Evolutionary conservation across 352 stramenopile genomes (phyloP).

Genomic region (Phytophthora litchii): DNA sequence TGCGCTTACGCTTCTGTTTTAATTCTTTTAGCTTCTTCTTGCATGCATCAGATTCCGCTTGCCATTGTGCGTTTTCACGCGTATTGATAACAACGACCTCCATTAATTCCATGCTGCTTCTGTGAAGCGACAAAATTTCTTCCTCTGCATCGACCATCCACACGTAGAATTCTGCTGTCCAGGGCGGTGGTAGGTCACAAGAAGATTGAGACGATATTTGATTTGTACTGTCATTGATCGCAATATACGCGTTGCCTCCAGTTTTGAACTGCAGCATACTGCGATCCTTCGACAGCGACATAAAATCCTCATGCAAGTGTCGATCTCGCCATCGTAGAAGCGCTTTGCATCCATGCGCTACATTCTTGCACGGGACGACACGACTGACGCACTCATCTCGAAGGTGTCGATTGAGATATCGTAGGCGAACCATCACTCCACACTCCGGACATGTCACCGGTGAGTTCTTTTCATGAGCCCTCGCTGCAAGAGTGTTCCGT

Average conservation of each 20-base stretch:
- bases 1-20: constrained; percentile 45
- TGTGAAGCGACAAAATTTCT: constrained; percentile 60
- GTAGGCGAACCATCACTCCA: constrained; percentile 41
- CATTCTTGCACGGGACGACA: constrained; percentile 74
- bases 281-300: constrained; percentile 45
- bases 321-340: constrained; percentile 69
- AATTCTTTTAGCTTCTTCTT: constrained; percentile 60
- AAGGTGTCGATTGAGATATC: constrained; percentile 47
- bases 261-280: constrained; percentile 61
- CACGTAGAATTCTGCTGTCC: constrained; percentile 74
- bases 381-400: constrained; percentile 62
- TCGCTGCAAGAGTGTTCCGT: constrained; percentile 56
- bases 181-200: constrained; percentile 59
- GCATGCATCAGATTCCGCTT: constrained; percentile 46
- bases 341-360: constrained; percentile 61
- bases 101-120: constrained; percentile 40
- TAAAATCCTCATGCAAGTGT: constrained; percentile 71
- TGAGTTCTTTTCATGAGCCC: constrained; percentile 55
- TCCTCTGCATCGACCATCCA: constrained; percentile 57
- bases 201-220: constrained; percentile 2
- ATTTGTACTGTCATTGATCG: constrained; percentile 31
- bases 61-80: constrained; percentile 48
- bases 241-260: constrained; percentile 52
- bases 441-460: constrained; percentile 57
- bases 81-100: constrained; percentile 44